Percentiles rank a stretch among this genome's conserved stretches.
phyloP scores from a whole-genome alignment of 1,284 basidiomycete species.

The Ustilago lituana region DNA sequence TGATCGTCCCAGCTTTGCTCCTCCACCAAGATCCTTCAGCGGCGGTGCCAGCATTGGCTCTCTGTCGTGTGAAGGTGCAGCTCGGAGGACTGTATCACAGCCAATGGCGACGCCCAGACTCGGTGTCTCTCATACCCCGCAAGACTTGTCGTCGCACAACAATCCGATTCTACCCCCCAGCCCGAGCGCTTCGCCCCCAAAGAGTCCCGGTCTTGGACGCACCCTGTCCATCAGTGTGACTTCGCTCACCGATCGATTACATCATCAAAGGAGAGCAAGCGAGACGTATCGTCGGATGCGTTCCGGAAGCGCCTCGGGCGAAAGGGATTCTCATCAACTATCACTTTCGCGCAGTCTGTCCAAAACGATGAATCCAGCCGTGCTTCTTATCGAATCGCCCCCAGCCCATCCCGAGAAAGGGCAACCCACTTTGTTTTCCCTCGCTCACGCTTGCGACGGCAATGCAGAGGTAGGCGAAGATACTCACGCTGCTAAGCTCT shows the following conservation, averaged over 20 bases:
- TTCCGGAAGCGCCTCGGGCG: conserved; percentile 15
- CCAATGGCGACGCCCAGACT: conserved; percentile 20
- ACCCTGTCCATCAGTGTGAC: conserved; percentile 25
- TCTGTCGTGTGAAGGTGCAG: conserved; percentile 20
- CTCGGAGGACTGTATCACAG: conserved; percentile 14
- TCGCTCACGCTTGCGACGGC: background rate
- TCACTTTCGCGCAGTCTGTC: conserved; percentile 18
- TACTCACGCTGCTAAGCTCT: background rate
- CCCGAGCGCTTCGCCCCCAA: conserved; percentile 16
- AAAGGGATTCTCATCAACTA: background rate
- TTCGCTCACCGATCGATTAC: conserved; percentile 24
- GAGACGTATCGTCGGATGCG: conserved; percentile 35
- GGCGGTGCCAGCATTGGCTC: conserved; percentile 23
- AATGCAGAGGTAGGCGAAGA: background rate
- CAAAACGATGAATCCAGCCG: background rate
- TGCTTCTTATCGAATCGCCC: conserved; percentile 13
- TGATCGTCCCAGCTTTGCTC: conserved; percentile 20
- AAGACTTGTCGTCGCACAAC: background rate
- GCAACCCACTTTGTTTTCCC: background rate
- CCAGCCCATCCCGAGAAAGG: conserved; percentile 7
- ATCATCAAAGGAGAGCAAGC: conserved; percentile 37
- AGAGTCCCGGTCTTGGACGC: conserved; percentile 17
- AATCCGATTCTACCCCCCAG: conserved; percentile 6
- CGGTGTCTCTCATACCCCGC: conserved; percentile 8
- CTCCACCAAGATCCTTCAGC: conserved; percentile 41